Percentiles rank a stretch among this genome's conserved stretches.
These are phyloP conservation scores for Pestalotiopsis sp. DNA, from an alignment of 2,329 filamentous ascomycete species.

Conservation along the genomic window DNA sequence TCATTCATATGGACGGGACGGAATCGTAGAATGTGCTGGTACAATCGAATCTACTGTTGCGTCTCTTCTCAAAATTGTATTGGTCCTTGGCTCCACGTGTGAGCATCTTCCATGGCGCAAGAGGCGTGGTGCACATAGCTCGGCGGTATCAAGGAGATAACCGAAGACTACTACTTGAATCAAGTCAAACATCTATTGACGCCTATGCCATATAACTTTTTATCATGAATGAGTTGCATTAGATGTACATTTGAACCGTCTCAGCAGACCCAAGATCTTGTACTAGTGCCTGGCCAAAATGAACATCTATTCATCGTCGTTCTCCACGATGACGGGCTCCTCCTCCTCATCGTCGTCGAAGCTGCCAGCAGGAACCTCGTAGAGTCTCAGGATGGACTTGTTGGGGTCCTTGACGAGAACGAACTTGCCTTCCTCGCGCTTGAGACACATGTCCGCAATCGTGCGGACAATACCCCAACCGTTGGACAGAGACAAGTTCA, in stretches of 20 bases:
- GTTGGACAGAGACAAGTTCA: conserved; percentile 96
- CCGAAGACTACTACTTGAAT: background rate
- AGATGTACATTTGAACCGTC: conserved; percentile 3
- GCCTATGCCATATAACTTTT: conserved; percentile 5
- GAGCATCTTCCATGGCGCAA: too few species aligned
- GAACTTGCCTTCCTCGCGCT: conserved; percentile 78
- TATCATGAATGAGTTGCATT: conserved; percentile 1
- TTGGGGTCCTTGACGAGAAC: conserved; percentile 90
- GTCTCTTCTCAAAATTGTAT: background rate
- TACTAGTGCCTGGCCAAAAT: background rate
- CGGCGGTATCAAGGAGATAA: background rate
- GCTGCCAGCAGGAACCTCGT: conserved; percentile 83
- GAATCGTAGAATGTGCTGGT: too few species aligned
- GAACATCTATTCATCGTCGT: conserved; percentile 31
- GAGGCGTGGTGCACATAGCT: too few species aligned
- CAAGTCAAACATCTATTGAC: conserved; percentile 4
- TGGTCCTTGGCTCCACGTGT: too few species aligned
- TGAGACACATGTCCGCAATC: conserved; percentile 90
- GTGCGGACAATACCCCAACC: conserved; percentile 99
- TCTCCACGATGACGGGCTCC: conserved; percentile 57
- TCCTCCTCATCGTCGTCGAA: conserved; percentile 91
- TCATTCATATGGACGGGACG: too few species aligned
- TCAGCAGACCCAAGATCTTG: background rate
- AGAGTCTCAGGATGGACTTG: conserved; percentile 91
- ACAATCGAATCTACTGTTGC: background rate